Base-by-base conservation (phyloP, 352 stramenopile genomes). In the Pythium pyrilobum region DNA sequence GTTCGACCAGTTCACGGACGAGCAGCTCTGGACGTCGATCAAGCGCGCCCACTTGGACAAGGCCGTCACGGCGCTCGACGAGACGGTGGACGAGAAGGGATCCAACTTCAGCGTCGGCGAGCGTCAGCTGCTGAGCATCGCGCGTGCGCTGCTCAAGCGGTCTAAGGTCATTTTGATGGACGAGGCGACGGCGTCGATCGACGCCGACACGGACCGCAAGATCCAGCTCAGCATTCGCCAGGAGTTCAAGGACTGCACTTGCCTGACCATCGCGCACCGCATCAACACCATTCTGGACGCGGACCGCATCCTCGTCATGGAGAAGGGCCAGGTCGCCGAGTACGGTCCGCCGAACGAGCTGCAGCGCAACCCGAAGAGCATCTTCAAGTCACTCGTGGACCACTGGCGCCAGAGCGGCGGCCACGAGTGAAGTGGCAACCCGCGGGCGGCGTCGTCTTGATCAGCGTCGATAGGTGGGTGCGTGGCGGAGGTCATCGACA, bases 281-380 rank as follows among this genome's bases (percentile, higher is more conserved):
- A 74, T 99, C 37, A 91, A 98, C 66, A 99, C 96, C 6, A 98
- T 99, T 51, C 91, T 98, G 69, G 95, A 99, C 68, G 96, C 85
- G 51, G 96, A 99, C 70, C 72, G 74, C 29, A 93, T 99, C 34
- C 63, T 99, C n/a, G 96, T 99, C 1, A 91, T 99, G 74, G 96
- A 98, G 53, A 68, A 89, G 40, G 97, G 97, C 16, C 72, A 68
- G n/a, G 84, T 95, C 11, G 88, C 80, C n/a, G 92, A 98, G 67
- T 96, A 87, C 52, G 96, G 81, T 13, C 45, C 81, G 8, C 89
- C 93, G 0, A 45, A 48, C 5, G 74, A 95, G 28, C 69, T 99
- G 16, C 68, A 98, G 52, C 54, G 66, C 16, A 84, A 80, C 50
- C 60, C 51, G 0, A 68, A 84, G 47, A 64, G 77, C 32, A 68